phyloP scores from a whole-genome alignment of 805 yeast species.

The Yarrowia sp. region DNA sequence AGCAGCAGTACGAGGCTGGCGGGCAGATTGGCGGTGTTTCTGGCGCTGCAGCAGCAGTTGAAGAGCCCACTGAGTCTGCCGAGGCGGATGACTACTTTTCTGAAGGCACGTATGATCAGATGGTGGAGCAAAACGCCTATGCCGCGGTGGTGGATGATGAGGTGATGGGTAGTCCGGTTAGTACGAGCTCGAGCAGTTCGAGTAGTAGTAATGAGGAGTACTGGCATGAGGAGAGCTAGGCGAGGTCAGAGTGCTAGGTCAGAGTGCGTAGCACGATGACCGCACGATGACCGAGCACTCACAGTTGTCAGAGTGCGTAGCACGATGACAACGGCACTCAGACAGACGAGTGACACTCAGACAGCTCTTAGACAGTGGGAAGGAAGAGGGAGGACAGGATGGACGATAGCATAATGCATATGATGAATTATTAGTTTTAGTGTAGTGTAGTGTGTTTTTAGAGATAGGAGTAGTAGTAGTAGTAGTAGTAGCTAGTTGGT shows the following conservation, averaged over 20 bases:
- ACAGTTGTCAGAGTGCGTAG: no score
- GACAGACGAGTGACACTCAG: no score
- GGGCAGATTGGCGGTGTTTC: neutral
- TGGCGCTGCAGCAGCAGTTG: neutral
- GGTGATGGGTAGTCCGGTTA: constrained; percentile 8
- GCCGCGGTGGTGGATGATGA: constrained; percentile 9
- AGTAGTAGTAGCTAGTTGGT: no score
- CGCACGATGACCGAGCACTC: no score
- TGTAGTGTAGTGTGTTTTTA: no score
- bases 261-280: no score
- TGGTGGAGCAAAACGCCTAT: constrained; percentile 24
- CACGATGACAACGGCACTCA: no score
- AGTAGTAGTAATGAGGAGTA: constrained; percentile 19
- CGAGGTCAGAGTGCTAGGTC: no score
- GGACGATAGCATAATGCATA: constrained; percentile 24
- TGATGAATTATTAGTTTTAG: neutral
- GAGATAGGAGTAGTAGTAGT: no score
- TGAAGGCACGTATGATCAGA: constrained; percentile 19
- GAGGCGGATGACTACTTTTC: constrained; percentile 17
- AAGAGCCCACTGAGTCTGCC: neutral
- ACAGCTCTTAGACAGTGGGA: no score
- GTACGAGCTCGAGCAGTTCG: constrained; percentile 9
- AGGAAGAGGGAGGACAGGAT: neutral
- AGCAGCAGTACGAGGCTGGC: constrained; percentile 25
- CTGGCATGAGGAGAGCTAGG: constrained; percentile 26